Evolutionary conservation across 2,329 filamentous ascomycete species (phyloP).

Genomic region (Aureobasidium sp.): DNA sequence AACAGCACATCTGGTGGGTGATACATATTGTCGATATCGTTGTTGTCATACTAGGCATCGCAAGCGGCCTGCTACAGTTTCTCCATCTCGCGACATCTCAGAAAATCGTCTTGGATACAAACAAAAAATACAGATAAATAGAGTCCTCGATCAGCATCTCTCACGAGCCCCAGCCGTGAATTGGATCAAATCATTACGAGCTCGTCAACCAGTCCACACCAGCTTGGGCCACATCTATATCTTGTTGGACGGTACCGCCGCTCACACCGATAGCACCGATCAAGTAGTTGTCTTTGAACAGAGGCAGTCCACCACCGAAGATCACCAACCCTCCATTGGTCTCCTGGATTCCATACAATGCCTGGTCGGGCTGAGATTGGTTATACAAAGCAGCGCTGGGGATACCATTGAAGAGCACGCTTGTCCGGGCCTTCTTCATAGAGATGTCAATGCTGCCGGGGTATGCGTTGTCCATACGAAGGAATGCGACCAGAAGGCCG

Average conservation of each 20-base stretch:
- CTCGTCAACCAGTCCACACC: constrained; percentile 8
- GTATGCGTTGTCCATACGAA: constrained; percentile 23
- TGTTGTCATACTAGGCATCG: constrained; percentile 24
- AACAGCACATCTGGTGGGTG: constrained; percentile 91
- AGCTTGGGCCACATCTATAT: constrained; percentile 16
- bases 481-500: constrained; percentile 21
- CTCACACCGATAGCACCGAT: constrained; percentile 22
- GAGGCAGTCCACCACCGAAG: constrained; percentile 21
- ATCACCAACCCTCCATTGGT: constrained; percentile 22
- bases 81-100: background rate
- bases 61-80: background rate
- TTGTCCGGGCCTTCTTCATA: constrained; percentile 23
- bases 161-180: background rate
- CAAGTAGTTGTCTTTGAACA: constrained; percentile 18
- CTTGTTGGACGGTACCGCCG: constrained; percentile 22
- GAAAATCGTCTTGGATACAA: background rate
- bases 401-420: constrained; percentile 21
- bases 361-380: background rate
- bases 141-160: background rate
- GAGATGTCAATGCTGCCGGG: constrained; percentile 22
- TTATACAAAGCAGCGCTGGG: constrained; percentile 18
- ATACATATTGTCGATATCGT: constrained; percentile 66
- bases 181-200: background rate
- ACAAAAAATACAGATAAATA: background rate
- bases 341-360: constrained; percentile 16